Evolutionary conservation across 257 asterid genomes (phyloP).

Genomic region (Plantago elongata): DNA sequence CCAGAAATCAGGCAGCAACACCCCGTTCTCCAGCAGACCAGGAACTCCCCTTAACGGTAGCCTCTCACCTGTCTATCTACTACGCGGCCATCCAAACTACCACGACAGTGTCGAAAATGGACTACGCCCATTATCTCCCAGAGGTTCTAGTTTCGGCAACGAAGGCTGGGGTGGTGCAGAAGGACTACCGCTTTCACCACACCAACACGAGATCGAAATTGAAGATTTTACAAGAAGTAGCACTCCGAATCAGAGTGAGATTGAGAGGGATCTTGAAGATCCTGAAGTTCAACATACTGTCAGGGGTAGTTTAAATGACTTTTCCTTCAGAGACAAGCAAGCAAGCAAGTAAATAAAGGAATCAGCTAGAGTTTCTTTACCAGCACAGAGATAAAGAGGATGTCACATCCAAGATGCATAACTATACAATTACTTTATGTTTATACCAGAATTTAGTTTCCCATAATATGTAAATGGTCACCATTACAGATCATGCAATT

Average conservation of each 20-base stretch:
- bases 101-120: slow-evolving; percentile 25
- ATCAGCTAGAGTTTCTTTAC: no score
- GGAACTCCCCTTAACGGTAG: slow-evolving; percentile 55
- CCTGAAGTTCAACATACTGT: slow-evolving; percentile 18
- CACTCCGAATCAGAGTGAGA: slow-evolving; percentile 15
- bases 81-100: slow-evolving; percentile 32
- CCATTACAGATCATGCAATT: no score
- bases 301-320: slow-evolving; percentile 20
- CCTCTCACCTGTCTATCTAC: slow-evolving; percentile 61
- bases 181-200: slow-evolving; percentile 18
- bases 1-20: slow-evolving; percentile 33
- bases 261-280: slow-evolving; percentile 32
- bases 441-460: no score
- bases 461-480: no score
- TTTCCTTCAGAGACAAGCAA: slow-evolving; percentile 34
- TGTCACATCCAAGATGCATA: no score
- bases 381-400: not conserved
- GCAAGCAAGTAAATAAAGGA: not conserved
- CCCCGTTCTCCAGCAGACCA: slow-evolving; percentile 58
- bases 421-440: no score
- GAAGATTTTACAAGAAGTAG: slow-evolving; percentile 10
- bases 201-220: not conserved
- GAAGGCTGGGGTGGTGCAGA: slow-evolving; percentile 16
- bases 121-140: slow-evolving; percentile 29
- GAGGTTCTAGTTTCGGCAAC: slow-evolving; percentile 18